Conservation (phyloP, 140 eudicot genomes). For the Oenanthe javanica region DNA sequence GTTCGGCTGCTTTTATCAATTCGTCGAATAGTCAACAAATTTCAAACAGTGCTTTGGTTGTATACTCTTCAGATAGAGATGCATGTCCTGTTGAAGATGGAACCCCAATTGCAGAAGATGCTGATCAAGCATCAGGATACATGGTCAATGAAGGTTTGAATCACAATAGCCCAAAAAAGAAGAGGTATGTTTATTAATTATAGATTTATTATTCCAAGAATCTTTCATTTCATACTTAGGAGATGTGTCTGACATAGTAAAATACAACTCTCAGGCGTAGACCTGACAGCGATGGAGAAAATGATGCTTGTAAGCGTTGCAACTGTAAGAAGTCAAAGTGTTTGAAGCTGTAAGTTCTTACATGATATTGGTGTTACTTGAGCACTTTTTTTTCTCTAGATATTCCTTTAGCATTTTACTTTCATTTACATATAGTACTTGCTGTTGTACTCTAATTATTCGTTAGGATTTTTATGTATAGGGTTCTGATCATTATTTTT, state of each 20-base stretch:
- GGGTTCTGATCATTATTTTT: background rate
- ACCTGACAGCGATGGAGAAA: conserved; percentile 47
- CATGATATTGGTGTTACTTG: background rate
- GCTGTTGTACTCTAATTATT: background rate
- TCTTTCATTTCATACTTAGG: background rate
- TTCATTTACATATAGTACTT: background rate
- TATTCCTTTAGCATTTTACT: background rate
- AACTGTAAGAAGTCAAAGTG: conserved; percentile 96
- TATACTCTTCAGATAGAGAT: conserved; percentile 36
- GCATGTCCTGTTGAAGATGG: conserved; percentile 27
- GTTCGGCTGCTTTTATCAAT: conserved; percentile 32
- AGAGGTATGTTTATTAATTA: conserved; percentile 39
- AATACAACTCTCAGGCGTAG: conserved; percentile 48
- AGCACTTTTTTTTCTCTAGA: too few relatives aligned
- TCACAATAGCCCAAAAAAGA: conserved; percentile 82
- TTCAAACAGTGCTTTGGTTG: conserved; percentile 19
- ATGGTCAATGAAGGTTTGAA: conserved; percentile 44
- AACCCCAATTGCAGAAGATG: conserved; percentile 38
- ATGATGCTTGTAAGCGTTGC: conserved; percentile 80
- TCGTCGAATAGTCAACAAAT: conserved; percentile 33
- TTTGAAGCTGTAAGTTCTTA: conserved; percentile 85
- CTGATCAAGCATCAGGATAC: conserved; percentile 34
- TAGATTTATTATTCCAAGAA: background rate
- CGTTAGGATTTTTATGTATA: background rate
- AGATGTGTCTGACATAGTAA: conserved; percentile 12